Conservation (phyloP, 2,329 filamentous ascomycete genomes). For the Elsinoe australis region DNA sequence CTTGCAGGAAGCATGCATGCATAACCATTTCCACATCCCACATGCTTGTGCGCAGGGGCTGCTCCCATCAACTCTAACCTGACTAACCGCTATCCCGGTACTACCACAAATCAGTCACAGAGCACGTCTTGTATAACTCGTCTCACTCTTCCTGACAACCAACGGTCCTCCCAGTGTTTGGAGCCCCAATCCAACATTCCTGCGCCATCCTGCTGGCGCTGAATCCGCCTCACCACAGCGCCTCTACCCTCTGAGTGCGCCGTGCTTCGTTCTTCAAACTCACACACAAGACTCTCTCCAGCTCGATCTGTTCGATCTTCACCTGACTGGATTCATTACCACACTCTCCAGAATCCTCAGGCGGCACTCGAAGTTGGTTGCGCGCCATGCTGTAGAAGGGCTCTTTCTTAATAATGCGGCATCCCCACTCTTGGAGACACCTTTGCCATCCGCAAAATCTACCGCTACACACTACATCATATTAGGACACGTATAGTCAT, state of each 20-base stretch:
- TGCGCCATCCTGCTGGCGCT: constrained; percentile 2
- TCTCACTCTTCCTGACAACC: too few relatives aligned
- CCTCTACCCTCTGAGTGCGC: constrained; percentile 12
- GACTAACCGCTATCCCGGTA: too few relatives aligned
- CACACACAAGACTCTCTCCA: neutral
- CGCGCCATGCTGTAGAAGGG: neutral
- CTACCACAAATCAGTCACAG: too few relatives aligned
- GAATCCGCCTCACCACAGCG: neutral
- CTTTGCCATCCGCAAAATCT: constrained; percentile 5
- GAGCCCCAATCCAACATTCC: neutral
- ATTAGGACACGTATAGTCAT: constrained; percentile 9
- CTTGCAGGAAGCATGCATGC: too few relatives aligned
- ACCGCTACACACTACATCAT: neutral
- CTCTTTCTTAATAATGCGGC: constrained; percentile 8
- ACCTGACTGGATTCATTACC: neutral
- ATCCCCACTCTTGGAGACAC: constrained; percentile 9
- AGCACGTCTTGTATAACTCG: too few relatives aligned
- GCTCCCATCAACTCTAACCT: too few relatives aligned
- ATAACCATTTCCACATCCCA: too few relatives aligned
- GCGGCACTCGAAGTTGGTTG: neutral
- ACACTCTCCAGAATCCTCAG: neutral
- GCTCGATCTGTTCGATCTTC: neutral
- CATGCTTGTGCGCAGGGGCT: too few relatives aligned
- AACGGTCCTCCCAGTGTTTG: neutral
- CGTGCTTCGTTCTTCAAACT: constrained; percentile 3